Percentiles rank a stretch among this genome's conserved stretches.
Conservation (phyloP, 306 rosid species). For the Casuarina glauca region DNA sequence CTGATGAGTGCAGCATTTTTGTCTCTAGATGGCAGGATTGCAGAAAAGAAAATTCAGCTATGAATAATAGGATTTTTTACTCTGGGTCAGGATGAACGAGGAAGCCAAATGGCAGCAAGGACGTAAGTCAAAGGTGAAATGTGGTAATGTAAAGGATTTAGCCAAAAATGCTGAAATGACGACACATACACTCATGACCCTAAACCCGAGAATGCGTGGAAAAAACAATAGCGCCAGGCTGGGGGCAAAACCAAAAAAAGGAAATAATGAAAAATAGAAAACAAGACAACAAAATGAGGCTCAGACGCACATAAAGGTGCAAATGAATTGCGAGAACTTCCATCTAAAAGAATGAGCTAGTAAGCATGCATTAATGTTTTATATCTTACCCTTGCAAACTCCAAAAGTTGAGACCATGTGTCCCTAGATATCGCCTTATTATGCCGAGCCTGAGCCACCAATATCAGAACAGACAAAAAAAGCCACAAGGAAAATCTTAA, state of each 20-base stretch:
- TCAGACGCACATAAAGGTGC: not conserved
- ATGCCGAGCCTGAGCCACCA: slow-evolving; percentile 73
- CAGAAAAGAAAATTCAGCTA: not conserved
- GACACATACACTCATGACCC: not conserved
- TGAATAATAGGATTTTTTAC: not conserved
- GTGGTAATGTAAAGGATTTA: not conserved
- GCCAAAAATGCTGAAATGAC: too few species aligned
- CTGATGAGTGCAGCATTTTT: not conserved
- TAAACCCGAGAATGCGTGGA: not conserved
- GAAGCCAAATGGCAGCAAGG: not conserved
- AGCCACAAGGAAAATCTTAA: slow-evolving; percentile 7
- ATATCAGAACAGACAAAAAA: slow-evolving; percentile 12
- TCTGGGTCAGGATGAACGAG: not conserved
- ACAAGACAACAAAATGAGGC: not conserved
- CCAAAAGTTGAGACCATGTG: slow-evolving; percentile 98
- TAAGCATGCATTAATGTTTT: slow-evolving; percentile 11
- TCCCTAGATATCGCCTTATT: slow-evolving; percentile 96
- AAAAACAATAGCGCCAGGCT: not conserved
- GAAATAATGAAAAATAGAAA: not conserved
- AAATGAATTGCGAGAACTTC: slow-evolving; percentile 18
- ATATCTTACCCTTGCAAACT: slow-evolving; percentile 86
- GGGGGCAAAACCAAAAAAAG: not conserved
- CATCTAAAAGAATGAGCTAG: not conserved
- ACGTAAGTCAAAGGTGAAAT: not conserved
- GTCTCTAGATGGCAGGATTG: not conserved